Percentiles rank a stretch among this genome's conserved stretches.
These are phyloP conservation scores for Blastomyces parvus DNA, from an alignment of 2,329 filamentous ascomycete genomes.

Conservation along the genomic window DNA sequence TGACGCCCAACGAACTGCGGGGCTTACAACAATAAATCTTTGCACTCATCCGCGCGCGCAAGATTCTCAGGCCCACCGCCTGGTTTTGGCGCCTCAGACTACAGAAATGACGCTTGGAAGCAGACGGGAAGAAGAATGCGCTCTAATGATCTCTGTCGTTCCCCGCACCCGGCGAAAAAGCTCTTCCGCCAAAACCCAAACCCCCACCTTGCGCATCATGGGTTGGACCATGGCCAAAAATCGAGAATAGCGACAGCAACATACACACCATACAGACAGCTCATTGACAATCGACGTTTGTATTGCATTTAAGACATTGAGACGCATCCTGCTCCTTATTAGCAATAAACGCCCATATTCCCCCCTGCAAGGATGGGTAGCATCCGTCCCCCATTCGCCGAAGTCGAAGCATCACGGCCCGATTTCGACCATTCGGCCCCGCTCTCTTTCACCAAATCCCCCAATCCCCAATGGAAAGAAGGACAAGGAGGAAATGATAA, in stretches of 20 bases:
- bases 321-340: background rate
- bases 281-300: background rate
- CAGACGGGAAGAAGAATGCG: background rate
- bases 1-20: background rate
- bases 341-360: background rate
- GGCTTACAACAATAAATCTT: background rate
- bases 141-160: background rate
- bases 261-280: background rate
- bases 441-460: conserved; percentile 33
- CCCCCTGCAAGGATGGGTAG: background rate
- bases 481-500: conserved; percentile 37
- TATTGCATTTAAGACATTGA: background rate
- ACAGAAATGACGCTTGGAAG: background rate
- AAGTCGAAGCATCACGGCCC: conserved; percentile 35
- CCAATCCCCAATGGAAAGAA: conserved; percentile 34
- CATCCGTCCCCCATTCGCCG: conserved; percentile 22
- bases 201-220: background rate
- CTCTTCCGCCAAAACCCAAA: background rate
- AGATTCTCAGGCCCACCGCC: background rate
- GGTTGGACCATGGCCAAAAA: background rate
- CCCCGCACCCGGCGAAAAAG: background rate
- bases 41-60: background rate
- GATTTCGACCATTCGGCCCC: conserved; percentile 30
- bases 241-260: background rate
- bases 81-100: background rate